A percentile compares a stretch with the other conserved stretches of the same genome.
Evolutionary conservation across 2,329 filamentous ascomycete genomes (phyloP).

Genomic region (Ceratocystis albifundus): DNA sequence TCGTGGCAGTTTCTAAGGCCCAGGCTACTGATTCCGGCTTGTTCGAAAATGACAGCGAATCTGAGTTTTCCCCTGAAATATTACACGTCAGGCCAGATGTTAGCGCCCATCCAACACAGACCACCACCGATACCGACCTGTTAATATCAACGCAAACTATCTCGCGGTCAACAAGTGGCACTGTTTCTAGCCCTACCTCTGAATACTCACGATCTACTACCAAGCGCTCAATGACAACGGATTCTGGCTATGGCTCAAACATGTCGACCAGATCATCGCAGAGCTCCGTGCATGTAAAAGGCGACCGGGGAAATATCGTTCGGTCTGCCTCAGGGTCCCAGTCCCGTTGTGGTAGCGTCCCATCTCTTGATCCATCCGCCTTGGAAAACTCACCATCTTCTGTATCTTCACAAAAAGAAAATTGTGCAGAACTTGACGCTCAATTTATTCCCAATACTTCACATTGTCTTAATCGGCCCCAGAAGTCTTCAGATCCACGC

Average conservation of each 20-base stretch:
- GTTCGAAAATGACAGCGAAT: slow-evolving; percentile 34
- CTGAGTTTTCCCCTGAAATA: slow-evolving; percentile 29
- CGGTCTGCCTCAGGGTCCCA: slow-evolving; percentile 9
- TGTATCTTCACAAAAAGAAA: neutral
- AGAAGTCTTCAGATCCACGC: neutral
- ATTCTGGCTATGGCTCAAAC: slow-evolving; percentile 52
- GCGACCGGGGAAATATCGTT: slow-evolving; percentile 26
- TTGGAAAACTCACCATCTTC: slow-evolving; percentile 17
- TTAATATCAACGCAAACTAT: slow-evolving; percentile 21
- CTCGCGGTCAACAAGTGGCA: slow-evolving; percentile 38
- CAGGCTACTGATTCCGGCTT: slow-evolving; percentile 39
- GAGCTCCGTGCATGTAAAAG: slow-evolving; percentile 28
- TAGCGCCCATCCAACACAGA: slow-evolving; percentile 33
- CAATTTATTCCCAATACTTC: slow-evolving; percentile 17
- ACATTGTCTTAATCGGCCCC: slow-evolving; percentile 2
- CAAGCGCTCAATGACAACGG: slow-evolving; percentile 41
- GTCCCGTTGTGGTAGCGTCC: neutral
- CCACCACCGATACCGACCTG: neutral
- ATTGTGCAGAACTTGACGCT: slow-evolving; percentile 14
- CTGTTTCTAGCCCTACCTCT: slow-evolving; percentile 37
- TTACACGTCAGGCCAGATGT: slow-evolving; percentile 36
- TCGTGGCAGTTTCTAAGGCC: slow-evolving; percentile 39
- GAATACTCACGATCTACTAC: slow-evolving; percentile 32
- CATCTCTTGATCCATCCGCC: slow-evolving; percentile 15
- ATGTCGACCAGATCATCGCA: slow-evolving; percentile 45